Evolutionary conservation across 257 asterid genomes (phyloP), one percentile per base, ranked within the genome.

Genomic region (Paulownia fortunei): DNA sequence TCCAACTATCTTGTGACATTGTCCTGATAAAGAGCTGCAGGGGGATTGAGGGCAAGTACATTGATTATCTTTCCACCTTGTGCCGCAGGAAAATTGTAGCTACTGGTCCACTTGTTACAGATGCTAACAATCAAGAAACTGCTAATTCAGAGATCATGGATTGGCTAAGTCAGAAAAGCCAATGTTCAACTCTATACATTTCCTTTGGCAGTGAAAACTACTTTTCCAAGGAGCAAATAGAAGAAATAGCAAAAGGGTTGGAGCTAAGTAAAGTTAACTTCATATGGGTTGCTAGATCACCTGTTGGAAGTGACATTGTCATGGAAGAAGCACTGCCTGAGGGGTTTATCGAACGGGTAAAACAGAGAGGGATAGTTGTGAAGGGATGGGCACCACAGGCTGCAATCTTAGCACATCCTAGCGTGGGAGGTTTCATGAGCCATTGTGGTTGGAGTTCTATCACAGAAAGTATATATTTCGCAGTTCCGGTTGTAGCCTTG

Each of bases 361-460:
- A 61, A 19, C 71, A 55, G 15, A 85, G 65, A 21, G 88, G 87
- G 37, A 0, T 77, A 12, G 72, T 84, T 8, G 60, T 77, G 78
- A 16, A 34, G 59, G 52, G 27, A 8, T 85, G 89, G 89, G 89
- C 80, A 2, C 85, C 87, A 26, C 89, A 85, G 56, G 47, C 76
- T 2, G 74, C 30, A 4, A 80, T 85, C n/a, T 56, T 86, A 74
- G 81, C 65, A 11, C 84, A 83, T 26, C 13, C 67, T 13, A 81
- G 81, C 15, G 70, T 80, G 6, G 88, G 88, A 0, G 88, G 86
- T 4, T 86, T 86, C 59, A 44, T 84, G 83, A 86, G 84, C 21
- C 90, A 86, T n/a, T 86, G 88, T 21, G 90, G 90, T 11, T 86
- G 88, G 90, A 64, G 88, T 67, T 86, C 88, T 2, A 15, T 81